phyloP scores from a whole-genome alignment of 352 stramenopile genomes.

The Aphanomyces invadans region DNA sequence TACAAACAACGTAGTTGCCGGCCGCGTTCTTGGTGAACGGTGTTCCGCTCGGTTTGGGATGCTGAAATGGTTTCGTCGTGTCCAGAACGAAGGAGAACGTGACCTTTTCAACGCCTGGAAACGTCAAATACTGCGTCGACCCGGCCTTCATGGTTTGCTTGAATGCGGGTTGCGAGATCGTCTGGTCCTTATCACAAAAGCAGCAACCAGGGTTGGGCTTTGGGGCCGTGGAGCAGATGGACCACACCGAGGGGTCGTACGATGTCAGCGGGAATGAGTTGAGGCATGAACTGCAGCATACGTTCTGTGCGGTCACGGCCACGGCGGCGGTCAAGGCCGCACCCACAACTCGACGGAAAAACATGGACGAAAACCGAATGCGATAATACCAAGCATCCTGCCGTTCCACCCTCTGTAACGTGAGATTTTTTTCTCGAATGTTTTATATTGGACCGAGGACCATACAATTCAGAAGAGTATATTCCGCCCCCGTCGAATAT shows the following conservation, averaged over 20 bases:
- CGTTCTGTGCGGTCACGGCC: background rate
- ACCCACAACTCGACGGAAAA: background rate
- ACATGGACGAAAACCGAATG: constrained; percentile 8
- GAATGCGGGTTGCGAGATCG: constrained; percentile 3
- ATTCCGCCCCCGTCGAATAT: background rate
- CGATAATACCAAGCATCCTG: background rate
- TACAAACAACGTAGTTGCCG: constrained; percentile 22
- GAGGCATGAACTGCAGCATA: constrained; percentile 13
- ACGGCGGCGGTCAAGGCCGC: background rate
- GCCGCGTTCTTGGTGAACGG: background rate
- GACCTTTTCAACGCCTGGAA: constrained; percentile 12
- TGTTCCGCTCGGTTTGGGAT: background rate
- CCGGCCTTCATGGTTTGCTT: background rate
- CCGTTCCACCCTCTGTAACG: too few relatives aligned
- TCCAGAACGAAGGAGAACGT: background rate
- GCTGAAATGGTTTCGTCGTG: background rate
- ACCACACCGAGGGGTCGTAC: constrained; percentile 3
- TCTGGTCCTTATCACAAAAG: constrained; percentile 6
- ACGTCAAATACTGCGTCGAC: constrained; percentile 2
- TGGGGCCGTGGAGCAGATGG: background rate
- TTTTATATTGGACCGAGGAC: background rate
- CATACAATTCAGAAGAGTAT: background rate
- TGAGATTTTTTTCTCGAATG: background rate
- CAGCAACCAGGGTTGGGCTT: constrained; percentile 14
- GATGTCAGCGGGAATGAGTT: background rate